These are phyloP conservation scores for Lenzites betulinus DNA, from an alignment of 768 basidiomycete species.

Conservation along the genomic window DNA sequence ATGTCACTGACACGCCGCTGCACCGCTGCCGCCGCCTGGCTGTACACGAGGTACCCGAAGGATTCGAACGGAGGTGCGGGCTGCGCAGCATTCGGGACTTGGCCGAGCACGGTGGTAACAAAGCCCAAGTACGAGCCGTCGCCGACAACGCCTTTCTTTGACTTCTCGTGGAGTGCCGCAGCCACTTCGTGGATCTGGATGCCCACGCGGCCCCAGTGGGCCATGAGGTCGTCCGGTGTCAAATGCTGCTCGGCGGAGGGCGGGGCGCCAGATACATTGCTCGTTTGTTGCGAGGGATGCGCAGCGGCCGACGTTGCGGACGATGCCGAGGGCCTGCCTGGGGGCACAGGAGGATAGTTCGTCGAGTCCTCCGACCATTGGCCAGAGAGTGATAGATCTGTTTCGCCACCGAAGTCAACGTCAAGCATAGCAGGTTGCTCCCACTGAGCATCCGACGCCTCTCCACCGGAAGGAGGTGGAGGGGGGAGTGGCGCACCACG, in stretches of 20 bases:
- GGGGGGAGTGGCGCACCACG: constrained; percentile 41
- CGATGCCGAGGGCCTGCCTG: constrained; percentile 27
- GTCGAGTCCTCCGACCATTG: constrained; percentile 63
- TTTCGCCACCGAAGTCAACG: constrained; percentile 55
- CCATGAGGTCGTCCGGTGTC: constrained; percentile 66
- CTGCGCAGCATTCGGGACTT: constrained; percentile 63
- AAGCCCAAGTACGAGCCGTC: constrained; percentile 87
- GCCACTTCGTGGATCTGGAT: constrained; percentile 74
- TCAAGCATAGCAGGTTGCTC: constrained; percentile 62
- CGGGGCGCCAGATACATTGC: background rate
- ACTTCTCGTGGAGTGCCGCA: constrained; percentile 65
- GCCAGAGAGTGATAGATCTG: constrained; percentile 51
- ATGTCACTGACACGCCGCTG: constrained; percentile 78
- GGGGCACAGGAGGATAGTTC: constrained; percentile 35
- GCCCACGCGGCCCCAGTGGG: constrained; percentile 73
- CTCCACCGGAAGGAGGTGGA: constrained; percentile 41
- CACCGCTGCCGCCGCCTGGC: constrained; percentile 66
- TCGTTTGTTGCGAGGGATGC: constrained; percentile 2
- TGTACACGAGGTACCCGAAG: constrained; percentile 78
- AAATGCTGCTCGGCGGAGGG: constrained; percentile 32
- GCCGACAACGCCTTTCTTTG: constrained; percentile 76
- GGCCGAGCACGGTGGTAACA: constrained; percentile 61
- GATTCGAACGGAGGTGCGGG: constrained; percentile 38
- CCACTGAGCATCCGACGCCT: constrained; percentile 52
- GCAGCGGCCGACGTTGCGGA: background rate